Evolutionary conservation across 106 monocot genomes (phyloP), one percentile per base, ranked within the genome.

Genomic region (Phalaenopsis aphrodite): DNA sequence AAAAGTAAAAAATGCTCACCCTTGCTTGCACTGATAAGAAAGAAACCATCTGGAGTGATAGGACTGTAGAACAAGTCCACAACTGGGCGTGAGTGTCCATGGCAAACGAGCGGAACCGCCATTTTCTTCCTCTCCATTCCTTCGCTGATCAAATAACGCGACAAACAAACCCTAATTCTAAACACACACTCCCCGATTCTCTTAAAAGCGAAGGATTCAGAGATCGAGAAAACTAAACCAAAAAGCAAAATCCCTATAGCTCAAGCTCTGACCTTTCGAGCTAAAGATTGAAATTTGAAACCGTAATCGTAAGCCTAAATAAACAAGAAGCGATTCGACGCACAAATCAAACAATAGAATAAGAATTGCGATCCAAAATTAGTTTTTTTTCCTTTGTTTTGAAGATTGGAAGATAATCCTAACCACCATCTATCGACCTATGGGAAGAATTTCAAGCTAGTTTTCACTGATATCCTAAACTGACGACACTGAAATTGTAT

Each of bases 41-140:
- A 94, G 86, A 90, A 94, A 0, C 97, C 97, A 78, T 98, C 97
- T 46, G 97, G 86, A 1, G 97, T 98, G 48, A 92, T 75, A 56
- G 97, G 94, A 67, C 97, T 98, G 82, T 98, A 98, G 86, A 92
- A 98, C 80, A 98, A 80, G 84, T 98, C 97, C 64, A 98, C 97
- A 10, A 98, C 97, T 2, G 97, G 97, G 4, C 97, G 92, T 21
- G 94, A 94, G 78, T 98, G 97, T 14, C 97, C 97, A 76, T 98
- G 97, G 92, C 90, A 98, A 37, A 98, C 94, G 37, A 98, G 87
- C 72, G 97, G 97, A 71, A 94, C 89, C 47, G 86, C 86, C 41
- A 84, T 83, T 86, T 94, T 98, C 87, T 85, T 92, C 89, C 90
- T 92, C 49, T 89, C 95, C 93, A 96, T 96, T 18, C 47, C 71